Evolutionary conservation across 208 protist species (phyloP).

Genomic region (Trypanosomatidae sp.): DNA sequence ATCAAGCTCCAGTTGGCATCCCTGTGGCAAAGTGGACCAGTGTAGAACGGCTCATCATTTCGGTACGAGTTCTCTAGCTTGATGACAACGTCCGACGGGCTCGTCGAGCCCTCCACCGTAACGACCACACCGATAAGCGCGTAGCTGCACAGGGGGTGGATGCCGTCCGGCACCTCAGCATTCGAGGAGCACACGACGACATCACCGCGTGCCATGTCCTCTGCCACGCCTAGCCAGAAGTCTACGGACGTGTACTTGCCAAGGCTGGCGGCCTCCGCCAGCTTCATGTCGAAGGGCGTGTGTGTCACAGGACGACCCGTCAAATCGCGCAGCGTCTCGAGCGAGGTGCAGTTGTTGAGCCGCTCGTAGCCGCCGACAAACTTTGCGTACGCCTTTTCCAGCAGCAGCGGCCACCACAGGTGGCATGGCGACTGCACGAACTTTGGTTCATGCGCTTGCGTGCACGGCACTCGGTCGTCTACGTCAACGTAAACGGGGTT

Average conservation of each 20-base stretch:
- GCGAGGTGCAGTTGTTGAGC: conserved; percentile 80
- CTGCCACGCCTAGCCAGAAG: conserved; percentile 72
- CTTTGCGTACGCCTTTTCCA: conserved; percentile 94
- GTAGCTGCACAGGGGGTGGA: conserved; percentile 85
- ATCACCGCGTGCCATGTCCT: conserved; percentile 64
- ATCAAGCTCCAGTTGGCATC: conserved; percentile 67
- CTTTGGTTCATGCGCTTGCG: conserved; percentile 41
- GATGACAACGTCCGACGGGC: conserved; percentile 59
- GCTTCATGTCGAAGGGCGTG: conserved; percentile 62
- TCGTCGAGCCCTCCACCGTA: conserved; percentile 45
- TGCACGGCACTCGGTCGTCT: conserved; percentile 84
- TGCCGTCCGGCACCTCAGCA: conserved; percentile 46
- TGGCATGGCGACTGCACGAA: conserved; percentile 57
- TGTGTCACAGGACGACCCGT: conserved; percentile 84
- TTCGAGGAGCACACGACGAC: conserved; percentile 81
- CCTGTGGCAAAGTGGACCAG: conserved; percentile 47
- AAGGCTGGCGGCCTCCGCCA: conserved; percentile 73
- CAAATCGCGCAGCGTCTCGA: conserved; percentile 86
- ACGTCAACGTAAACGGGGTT: conserved; percentile 80
- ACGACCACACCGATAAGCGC: conserved; percentile 68
- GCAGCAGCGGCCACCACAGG: conserved; percentile 76
- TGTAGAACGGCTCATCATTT: conserved; percentile 47
- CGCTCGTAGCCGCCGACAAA: conserved; percentile 86
- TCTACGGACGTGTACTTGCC: conserved; percentile 54
- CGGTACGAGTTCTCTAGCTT: conserved; percentile 77